Evolutionary conservation across 2,329 filamentous ascomycete species (phyloP).

Genomic region (Colletotrichum lupini): DNA sequence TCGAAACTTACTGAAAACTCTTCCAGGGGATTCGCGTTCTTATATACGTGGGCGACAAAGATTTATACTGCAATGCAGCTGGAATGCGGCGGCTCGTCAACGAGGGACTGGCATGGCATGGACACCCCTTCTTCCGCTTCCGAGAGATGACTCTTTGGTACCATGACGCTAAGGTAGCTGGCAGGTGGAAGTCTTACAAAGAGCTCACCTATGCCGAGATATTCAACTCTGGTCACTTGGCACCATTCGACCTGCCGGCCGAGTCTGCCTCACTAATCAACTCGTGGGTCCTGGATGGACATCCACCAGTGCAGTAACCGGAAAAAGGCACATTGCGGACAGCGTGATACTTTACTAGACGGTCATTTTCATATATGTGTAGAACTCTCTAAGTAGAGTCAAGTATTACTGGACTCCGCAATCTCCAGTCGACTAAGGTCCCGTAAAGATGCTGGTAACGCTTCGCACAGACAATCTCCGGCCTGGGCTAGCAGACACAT

Average conservation of each 20-base stretch:
- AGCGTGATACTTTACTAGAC: no score
- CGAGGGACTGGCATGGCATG: slow-evolving; percentile 11
- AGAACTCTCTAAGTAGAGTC: no score
- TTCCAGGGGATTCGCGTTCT: neutral
- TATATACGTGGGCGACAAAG: slow-evolving; percentile 19
- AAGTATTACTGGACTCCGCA: neutral
- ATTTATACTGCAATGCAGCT: slow-evolving; percentile 18
- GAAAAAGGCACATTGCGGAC: neutral
- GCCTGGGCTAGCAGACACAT: slow-evolving; percentile 2
- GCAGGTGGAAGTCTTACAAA: slow-evolving; percentile 2
- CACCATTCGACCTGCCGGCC: slow-evolving; percentile 11
- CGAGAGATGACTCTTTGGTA: slow-evolving; percentile 6
- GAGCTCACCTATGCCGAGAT: slow-evolving; percentile 13
- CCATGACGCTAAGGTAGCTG: neutral
- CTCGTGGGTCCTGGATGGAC: neutral
- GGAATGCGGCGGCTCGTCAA: slow-evolving; percentile 9
- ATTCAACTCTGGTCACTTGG: slow-evolving; percentile 13
- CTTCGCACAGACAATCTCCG: neutral
- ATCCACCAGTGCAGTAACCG: neutral
- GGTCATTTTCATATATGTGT: no score
- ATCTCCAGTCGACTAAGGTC: neutral
- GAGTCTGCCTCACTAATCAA: neutral
- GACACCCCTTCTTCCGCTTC: slow-evolving; percentile 10
- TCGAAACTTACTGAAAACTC: neutral
- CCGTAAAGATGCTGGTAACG: neutral